Evolutionary conservation across 495 filamentous ascomycete species (phyloP).

Genomic region (Trichoderma gamsii): DNA sequence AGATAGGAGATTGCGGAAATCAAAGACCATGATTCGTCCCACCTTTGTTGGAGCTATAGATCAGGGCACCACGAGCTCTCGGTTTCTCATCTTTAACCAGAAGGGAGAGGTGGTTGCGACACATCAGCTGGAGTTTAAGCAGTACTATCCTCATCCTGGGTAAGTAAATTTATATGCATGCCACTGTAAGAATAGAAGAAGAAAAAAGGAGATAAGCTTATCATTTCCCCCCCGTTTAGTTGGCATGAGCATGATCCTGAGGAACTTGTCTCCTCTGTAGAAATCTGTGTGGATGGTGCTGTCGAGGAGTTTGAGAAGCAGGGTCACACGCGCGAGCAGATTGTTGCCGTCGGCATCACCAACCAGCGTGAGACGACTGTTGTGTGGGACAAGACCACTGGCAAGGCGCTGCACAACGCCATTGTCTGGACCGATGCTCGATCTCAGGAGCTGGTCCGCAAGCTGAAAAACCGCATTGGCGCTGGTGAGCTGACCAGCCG

Average conservation of each 20-base stretch:
- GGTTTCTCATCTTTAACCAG: conserved; percentile 74
- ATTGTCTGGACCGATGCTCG: conserved; percentile 62
- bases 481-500: conserved; percentile 47
- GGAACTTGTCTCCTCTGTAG: conserved; percentile 65
- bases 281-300: conserved; percentile 66
- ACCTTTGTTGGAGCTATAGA: conserved; percentile 50
- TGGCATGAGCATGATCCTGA: conserved; percentile 78
- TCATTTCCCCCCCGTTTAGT: conserved; percentile 32
- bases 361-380: conserved; percentile 76
- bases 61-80: conserved; percentile 71
- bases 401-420: conserved; percentile 67
- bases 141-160: conserved; percentile 71
- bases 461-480: conserved; percentile 34
- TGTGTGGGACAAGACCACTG: conserved; percentile 72
- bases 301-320: conserved; percentile 55
- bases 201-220: background rate
- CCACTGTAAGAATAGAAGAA: background rate
- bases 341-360: conserved; percentile 71
- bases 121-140: conserved; percentile 71
- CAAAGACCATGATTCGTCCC: background rate
- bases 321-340: conserved; percentile 56
- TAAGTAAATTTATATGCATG: conserved; percentile 35
- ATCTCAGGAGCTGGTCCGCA: conserved; percentile 71
- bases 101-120: conserved; percentile 59
- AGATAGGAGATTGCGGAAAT: background rate